Percentiles rank a stretch among this genome's conserved stretches.
These are phyloP conservation scores for Aspergillus sclerotioniger DNA, from an alignment of 495 filamentous ascomycete genomes.

Conservation along the genomic window DNA sequence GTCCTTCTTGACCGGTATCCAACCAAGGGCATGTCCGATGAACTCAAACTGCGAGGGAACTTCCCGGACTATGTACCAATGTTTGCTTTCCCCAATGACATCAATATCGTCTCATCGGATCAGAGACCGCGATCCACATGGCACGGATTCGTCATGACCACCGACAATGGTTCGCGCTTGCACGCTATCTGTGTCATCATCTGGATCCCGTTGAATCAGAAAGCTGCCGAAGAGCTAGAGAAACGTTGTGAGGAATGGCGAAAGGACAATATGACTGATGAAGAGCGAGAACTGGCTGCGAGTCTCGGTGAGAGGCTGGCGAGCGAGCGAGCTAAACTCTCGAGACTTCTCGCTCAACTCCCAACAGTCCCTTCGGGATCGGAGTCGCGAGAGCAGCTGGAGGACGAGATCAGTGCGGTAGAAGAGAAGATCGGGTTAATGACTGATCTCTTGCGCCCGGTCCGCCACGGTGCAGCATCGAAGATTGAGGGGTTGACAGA, in stretches of 20 bases:
- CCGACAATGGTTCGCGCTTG: slow-evolving; percentile 82
- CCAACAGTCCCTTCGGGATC: slow-evolving; percentile 78
- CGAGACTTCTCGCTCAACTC: slow-evolving; percentile 77
- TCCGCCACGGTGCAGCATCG: slow-evolving; percentile 89
- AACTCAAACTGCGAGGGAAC: slow-evolving; percentile 72
- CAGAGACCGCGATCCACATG: slow-evolving; percentile 90
- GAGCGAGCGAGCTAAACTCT: slow-evolving; percentile 85
- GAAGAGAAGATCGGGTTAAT: slow-evolving; percentile 97
- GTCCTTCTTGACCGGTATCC: slow-evolving; percentile 93
- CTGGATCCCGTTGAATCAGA: slow-evolving; percentile 82
- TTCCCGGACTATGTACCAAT: slow-evolving; percentile 98
- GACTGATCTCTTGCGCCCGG: slow-evolving; percentile 90
- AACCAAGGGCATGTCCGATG: slow-evolving; percentile 76
- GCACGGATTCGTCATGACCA: slow-evolving; percentile 99
- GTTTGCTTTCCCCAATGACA: slow-evolving; percentile 98
- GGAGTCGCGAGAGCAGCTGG: slow-evolving; percentile 73
- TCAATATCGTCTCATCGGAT: slow-evolving; percentile 92
- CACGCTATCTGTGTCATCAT: slow-evolving; percentile 90
- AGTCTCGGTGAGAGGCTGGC: slow-evolving; percentile 90
- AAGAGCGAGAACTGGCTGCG: slow-evolving; percentile 89
- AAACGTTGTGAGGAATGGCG: slow-evolving; percentile 92
- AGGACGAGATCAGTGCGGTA: slow-evolving; percentile 91
- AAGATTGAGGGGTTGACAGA: slow-evolving; percentile 97
- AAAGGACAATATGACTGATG: slow-evolving; percentile 90
- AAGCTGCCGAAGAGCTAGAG: slow-evolving; percentile 84